phyloP scores from a whole-genome alignment of 768 basidiomycete species.

The Terana coerulea region DNA sequence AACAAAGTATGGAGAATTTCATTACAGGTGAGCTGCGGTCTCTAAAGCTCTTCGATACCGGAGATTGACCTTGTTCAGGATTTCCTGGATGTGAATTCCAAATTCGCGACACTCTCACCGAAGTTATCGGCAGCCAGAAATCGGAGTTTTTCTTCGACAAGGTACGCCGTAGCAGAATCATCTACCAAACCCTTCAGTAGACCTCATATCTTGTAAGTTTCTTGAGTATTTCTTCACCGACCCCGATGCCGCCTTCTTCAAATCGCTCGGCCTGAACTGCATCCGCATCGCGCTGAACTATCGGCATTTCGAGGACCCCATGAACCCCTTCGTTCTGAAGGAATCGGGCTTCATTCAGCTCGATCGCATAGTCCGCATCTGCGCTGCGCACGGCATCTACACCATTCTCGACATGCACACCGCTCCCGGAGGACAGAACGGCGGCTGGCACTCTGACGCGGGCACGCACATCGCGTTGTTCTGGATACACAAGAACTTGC shows the following conservation, averaged over 20 bases:
- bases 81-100: conserved; percentile 82
- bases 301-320: conserved; percentile 74
- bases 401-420: conserved; percentile 82
- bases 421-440: conserved; percentile 70
- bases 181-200: neutral
- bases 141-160: conserved; percentile 84
- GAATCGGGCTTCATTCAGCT: conserved; percentile 75
- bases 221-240: conserved; percentile 82
- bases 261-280: conserved; percentile 74
- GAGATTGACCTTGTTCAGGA: conserved; percentile 30
- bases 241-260: conserved; percentile 72
- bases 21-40: conserved; percentile 45
- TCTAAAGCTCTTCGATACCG: too few relatives aligned
- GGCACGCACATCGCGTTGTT: conserved; percentile 69
- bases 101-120: conserved; percentile 66
- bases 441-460: conserved; percentile 77
- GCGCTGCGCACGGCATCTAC: conserved; percentile 73
- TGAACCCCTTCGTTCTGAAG: conserved; percentile 77
- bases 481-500: conserved; percentile 84
- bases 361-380: conserved; percentile 74
- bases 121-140: conserved; percentile 61
- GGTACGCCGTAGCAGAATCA: conserved; percentile 33
- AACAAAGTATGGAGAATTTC: conserved; percentile 71
- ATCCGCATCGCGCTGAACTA: conserved; percentile 77
- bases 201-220: conserved; percentile 41